These are phyloP conservation scores for Theileria luwenshuni DNA, from an alignment of 169 alveolate genomes.

Conservation along the genomic window DNA sequence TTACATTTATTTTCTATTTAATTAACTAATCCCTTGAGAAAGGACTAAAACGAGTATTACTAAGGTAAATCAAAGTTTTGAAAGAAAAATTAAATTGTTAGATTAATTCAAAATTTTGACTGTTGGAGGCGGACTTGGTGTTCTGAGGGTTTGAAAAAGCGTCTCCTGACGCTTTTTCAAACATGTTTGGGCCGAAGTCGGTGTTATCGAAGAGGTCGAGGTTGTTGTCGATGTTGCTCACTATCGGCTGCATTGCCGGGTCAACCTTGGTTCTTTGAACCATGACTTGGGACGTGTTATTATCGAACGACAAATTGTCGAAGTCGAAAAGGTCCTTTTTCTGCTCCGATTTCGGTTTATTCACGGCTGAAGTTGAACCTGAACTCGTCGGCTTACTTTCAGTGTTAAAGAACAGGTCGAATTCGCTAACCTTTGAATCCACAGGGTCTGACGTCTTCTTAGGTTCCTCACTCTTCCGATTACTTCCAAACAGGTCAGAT, in stretches of 20 bases:
- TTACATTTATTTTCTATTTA: neutral
- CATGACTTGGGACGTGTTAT: neutral
- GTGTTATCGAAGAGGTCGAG: constrained; percentile 18
- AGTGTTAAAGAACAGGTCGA: constrained; percentile 15
- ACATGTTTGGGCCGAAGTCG: neutral
- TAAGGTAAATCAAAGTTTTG: neutral
- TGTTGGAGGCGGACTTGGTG: neutral
- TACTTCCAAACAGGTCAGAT: neutral
- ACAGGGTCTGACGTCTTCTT: neutral
- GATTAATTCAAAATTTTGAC: neutral
- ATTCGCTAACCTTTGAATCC: neutral
- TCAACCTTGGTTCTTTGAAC: neutral
- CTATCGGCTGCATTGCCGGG: neutral
- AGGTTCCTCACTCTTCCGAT: neutral
- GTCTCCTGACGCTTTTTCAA: neutral
- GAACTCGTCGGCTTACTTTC: neutral
- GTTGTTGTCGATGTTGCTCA: constrained; percentile 19
- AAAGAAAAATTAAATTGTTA: no score
- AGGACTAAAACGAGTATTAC: no score
- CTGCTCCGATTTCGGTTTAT: neutral
- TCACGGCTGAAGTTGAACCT: neutral
- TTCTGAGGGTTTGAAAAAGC: neutral
- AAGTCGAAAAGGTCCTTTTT: constrained; percentile 2
- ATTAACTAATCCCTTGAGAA: no score
- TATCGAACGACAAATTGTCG: constrained; percentile 3